Base-by-base conservation (phyloP, 352 stramenopile species). In the Pythium scleroteichum region DNA sequence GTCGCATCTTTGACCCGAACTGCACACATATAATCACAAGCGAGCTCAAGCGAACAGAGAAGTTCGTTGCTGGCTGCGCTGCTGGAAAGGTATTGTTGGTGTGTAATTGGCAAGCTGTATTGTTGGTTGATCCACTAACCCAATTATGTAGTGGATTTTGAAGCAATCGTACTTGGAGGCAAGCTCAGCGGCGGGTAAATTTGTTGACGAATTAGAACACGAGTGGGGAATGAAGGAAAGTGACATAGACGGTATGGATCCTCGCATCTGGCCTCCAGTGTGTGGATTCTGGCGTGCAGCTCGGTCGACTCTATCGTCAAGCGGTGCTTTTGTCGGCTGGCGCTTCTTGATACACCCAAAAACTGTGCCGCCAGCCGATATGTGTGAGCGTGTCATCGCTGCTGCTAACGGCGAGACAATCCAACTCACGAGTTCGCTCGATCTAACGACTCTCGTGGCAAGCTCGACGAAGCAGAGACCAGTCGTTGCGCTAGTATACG, bases 1-100 rank as follows among this genome's bases (percentile, higher is more conserved):
- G 76, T 38, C 78, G 87, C 23, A 76, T 78, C 17, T 95, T 79
- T 64, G 85, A 95, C 39, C 72, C 58, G 40, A 69, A 69, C 20
- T 88, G 85, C 64, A 94, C 87, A 3, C 83, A 95, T 65, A 88
- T 95, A 64, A 92, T 95, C 57, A 94, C 82, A 65, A 92, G 78
- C 33, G 83, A 94, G 55, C 74, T 95, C 24, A 92, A 92, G 70
- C 79, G 87, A 2, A 95, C 87, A 4, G 87, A 95, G 60, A 95
- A 95, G 62, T 92, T 95, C 54, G 75, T 95, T 19, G 79, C 82
- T 26, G 87, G 82, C 20, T 94, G 85, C 53, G 83, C 85, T 5
- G 71, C 79, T 55, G 87, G 87, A 41, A 95, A 95, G 80, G 85
- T 95, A 55, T 19, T 71, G 14, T 44, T 13, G 17, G 16, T 26